These are phyloP conservation scores for Spatholobus suberectus DNA, from an alignment of 306 rosid species.

Conservation along the genomic window DNA sequence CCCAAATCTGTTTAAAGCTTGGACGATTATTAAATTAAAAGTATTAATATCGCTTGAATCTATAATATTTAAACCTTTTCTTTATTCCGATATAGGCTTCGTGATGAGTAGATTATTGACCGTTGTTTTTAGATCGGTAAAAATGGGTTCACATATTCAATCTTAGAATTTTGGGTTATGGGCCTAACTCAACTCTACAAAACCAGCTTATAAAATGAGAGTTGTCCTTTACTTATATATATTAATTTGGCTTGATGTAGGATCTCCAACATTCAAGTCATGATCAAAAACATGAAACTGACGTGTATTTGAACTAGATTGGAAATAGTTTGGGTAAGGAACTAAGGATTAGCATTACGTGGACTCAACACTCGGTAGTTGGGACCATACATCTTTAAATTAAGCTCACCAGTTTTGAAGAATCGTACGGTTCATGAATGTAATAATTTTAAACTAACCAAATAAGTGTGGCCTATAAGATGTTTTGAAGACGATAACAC, in stretches of 20 bases:
- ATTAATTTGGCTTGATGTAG: too few relatives aligned
- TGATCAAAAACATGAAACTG: not conserved
- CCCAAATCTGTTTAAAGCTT: not conserved
- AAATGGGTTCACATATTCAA: not conserved
- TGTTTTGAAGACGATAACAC: not conserved
- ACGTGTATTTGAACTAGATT: slow-evolving; percentile 31
- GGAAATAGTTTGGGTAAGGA: slow-evolving; percentile 22
- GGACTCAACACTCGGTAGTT: not conserved
- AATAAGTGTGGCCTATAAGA: too few relatives aligned
- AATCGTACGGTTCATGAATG: not conserved
- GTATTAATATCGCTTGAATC: not conserved
- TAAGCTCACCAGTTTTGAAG: slow-evolving; percentile 3
- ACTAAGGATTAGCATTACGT: not conserved
- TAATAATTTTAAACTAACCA: too few relatives aligned
- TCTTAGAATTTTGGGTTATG: too few relatives aligned
- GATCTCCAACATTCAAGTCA: too few relatives aligned
- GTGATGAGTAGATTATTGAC: too few relatives aligned
- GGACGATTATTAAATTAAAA: not conserved
- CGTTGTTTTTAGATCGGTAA: not conserved
- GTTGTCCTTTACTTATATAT: too few relatives aligned
- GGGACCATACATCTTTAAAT: not conserved
- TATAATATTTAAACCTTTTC: not conserved
- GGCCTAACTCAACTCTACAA: too few relatives aligned
- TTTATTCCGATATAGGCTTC: not conserved
- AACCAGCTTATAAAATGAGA: too few relatives aligned